Evolutionary conservation across 345 rosid species (phyloP), one percentile per base, ranked within the genome.

Genomic region (Gossypium longicalyx): DNA sequence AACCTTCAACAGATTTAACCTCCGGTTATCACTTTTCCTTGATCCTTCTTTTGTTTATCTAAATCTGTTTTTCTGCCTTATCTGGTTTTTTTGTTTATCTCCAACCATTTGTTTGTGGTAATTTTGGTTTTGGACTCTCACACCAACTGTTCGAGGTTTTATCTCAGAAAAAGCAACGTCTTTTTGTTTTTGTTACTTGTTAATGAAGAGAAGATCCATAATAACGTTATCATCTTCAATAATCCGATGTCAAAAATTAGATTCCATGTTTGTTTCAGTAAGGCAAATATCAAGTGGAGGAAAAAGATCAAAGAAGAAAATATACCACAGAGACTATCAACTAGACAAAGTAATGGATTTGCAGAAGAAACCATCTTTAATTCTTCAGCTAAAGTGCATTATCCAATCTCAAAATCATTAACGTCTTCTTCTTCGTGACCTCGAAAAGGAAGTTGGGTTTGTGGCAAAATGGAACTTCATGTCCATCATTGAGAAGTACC

Each of bases 401-500:
- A 84, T 93, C 70, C 91, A 91, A 72, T 79, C 91, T 0, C 94
- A 90, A 70, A 91, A 83, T 78, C 80, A 83, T 53, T 86, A 83
- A 65, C 73, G 68, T 41, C 67, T 93, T 43, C 93, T 87, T 75
- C 94, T 93, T n/a, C 82, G 94, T 44, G 92, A 95, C 87, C 96
- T 95, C 9, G 99, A 95, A 80, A 91, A 91, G 78, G 81, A 93
- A 82, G 97, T 91, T 81, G 98, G 98, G 23, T 90, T 89, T 80
- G 92, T 95, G 58, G 88, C 85, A n/a, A 93, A 95, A 82, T 95
- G 97, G 98, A 90, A 93, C 75, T 82, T 91, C 71, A 89, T 95
- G 93, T 85, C 89, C 74, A 72, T 86, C 67, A 86, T 95, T 76
- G 94, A 91, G 81, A 93, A 83, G 75, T 90, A 93, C 76, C 96